Evolutionary conservation across 1,284 basidiomycete species (phyloP).

Genomic region (Sporisorium reilianum): DNA sequence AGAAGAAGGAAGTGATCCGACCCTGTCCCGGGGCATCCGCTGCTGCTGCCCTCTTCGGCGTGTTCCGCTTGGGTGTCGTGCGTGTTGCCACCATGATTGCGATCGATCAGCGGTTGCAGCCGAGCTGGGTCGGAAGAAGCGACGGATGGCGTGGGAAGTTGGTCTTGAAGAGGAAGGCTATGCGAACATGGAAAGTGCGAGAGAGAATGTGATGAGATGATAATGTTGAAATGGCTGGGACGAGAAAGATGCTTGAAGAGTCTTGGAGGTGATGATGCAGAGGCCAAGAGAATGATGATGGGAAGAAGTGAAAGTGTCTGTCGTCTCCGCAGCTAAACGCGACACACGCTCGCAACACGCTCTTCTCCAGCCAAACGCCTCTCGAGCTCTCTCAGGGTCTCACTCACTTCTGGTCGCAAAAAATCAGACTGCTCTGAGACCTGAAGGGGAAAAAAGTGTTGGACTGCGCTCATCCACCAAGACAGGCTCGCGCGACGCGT

Average conservation of each 20-base stretch:
- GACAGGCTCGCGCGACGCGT: neutral
- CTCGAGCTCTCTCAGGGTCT: neutral
- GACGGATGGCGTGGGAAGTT: neutral
- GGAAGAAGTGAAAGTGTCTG: neutral
- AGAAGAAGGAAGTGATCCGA: conserved; percentile 42
- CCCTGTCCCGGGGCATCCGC: conserved; percentile 21
- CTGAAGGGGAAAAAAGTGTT: conserved; percentile 10
- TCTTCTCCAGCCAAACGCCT: neutral
- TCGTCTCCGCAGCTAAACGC: conserved; percentile 4
- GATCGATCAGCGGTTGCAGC: neutral
- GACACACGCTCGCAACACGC: conserved; percentile 1
- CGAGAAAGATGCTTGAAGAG: conserved; percentile 1
- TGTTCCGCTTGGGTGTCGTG: conserved; percentile 27
- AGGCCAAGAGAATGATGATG: neutral
- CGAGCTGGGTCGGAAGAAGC: neutral
- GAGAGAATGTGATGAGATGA: neutral
- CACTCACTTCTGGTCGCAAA: too few species aligned
- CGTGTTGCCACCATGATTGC: conserved; percentile 9
- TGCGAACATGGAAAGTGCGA: conserved; percentile 8
- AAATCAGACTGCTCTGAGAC: too few species aligned
- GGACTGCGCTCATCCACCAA: neutral
- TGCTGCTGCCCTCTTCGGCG: conserved; percentile 19
- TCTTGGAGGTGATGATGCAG: neutral
- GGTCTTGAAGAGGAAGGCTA: neutral
- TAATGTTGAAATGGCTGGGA: neutral